Percentiles rank a stretch among this genome's conserved stretches.
Evolutionary conservation across 345 rosid genomes (phyloP).

Genomic region (Eucalyptus globulus): DNA sequence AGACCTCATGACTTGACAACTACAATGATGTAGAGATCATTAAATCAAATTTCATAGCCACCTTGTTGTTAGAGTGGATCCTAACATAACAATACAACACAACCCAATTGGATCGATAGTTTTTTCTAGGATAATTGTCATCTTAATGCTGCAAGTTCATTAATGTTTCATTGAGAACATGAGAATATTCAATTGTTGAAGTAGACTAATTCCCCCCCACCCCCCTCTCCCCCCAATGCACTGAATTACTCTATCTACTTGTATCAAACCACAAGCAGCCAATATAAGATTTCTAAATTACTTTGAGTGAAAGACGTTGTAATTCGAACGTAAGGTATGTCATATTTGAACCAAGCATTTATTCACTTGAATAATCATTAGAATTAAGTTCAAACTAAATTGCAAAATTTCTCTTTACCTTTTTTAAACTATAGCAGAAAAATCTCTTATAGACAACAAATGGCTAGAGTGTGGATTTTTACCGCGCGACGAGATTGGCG

Average conservation of each 20-base stretch:
- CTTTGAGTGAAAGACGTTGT: no score
- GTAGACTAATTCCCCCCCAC: neutral
- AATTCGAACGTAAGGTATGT: rapidly evolving
- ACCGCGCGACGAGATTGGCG: neutral
- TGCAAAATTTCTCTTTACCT: neutral
- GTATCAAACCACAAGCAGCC: neutral
- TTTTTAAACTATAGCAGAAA: no score
- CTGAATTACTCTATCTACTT: neutral
- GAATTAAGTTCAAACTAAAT: no score
- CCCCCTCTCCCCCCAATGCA: neutral
- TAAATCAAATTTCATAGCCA: neutral
- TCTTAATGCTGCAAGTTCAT: no score
- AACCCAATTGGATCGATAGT: neutral
- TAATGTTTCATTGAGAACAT: neutral
- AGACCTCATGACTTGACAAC: neutral
- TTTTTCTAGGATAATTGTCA: neutral
- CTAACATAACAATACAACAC: neutral
- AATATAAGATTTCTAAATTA: neutral
- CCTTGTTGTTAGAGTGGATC: neutral
- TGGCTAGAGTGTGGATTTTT: neutral
- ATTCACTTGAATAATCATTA: no score
- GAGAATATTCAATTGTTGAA: neutral
- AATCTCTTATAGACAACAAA: no score
- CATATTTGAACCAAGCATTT: neutral
- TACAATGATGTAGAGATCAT: neutral